Percentiles rank a stretch among this genome's conserved stretches.
Evolutionary conservation across 1,284 basidiomycete species (phyloP).

Genomic region (Flammula alnicola): DNA sequence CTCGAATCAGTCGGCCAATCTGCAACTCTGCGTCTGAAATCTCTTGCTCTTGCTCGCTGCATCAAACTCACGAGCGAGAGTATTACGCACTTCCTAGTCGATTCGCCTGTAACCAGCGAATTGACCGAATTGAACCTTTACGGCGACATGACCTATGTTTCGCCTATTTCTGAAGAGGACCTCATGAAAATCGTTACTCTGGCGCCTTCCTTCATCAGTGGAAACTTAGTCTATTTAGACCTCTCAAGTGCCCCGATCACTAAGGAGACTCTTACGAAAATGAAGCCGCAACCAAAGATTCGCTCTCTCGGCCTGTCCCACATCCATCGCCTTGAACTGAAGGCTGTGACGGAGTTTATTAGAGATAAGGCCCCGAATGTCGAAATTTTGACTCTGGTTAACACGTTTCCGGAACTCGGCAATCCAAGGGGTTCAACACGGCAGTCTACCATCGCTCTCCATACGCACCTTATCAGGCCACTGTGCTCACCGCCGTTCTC

Average conservation of each 20-base stretch:
- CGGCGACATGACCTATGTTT: slow-evolving; percentile 86
- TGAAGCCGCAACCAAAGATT: slow-evolving; percentile 74
- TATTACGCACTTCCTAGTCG: slow-evolving; percentile 77
- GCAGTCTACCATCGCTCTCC: slow-evolving; percentile 66
- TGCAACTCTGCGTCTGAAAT: slow-evolving; percentile 68
- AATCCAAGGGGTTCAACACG: slow-evolving; percentile 43
- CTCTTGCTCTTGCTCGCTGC: slow-evolving; percentile 90
- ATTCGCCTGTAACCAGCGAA: slow-evolving; percentile 66
- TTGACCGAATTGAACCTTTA: slow-evolving; percentile 88
- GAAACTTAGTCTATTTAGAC: slow-evolving; percentile 86
- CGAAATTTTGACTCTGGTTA: slow-evolving; percentile 85
- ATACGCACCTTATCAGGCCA: slow-evolving; percentile 76
- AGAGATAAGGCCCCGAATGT: slow-evolving; percentile 73
- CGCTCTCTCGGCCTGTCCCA: slow-evolving; percentile 90
- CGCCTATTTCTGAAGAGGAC: slow-evolving; percentile 76
- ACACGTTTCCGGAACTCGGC: slow-evolving; percentile 78
- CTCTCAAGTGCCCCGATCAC: slow-evolving; percentile 85
- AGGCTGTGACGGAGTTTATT: slow-evolving; percentile 74
- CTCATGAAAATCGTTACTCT: slow-evolving; percentile 69
- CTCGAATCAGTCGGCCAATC: slow-evolving; percentile 71
- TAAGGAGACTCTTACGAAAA: slow-evolving; percentile 58
- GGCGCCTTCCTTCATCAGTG: slow-evolving; percentile 84
- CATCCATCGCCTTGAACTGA: slow-evolving; percentile 75
- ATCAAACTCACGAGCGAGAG: slow-evolving; percentile 81
- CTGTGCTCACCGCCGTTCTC: slow-evolving; percentile 81